Evolutionary conservation across 2,329 filamentous ascomycete species (phyloP).

Genomic region (Raffaelea deltoideospora): DNA sequence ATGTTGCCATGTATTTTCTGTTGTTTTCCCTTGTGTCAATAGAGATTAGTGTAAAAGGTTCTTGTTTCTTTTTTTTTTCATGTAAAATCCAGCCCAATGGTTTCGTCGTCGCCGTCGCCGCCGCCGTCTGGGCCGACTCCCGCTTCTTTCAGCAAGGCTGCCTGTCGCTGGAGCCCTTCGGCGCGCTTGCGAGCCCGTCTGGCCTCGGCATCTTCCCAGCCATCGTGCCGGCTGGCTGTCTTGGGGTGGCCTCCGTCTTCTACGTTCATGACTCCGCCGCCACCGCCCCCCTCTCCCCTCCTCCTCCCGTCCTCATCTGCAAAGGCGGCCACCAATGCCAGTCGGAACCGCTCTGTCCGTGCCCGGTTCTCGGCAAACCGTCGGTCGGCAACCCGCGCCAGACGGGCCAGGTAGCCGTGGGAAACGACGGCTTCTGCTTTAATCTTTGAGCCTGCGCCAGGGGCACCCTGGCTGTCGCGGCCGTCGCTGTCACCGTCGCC

Average conservation of each 20-base stretch:
- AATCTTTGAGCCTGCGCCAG: no score
- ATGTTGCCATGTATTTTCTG: no score
- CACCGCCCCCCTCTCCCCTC: no score
- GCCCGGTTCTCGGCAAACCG: slow-evolving; percentile 55
- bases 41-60: no score
- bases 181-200: slow-evolving; percentile 40
- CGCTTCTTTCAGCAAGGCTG: slow-evolving; percentile 20
- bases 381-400: slow-evolving; percentile 59
- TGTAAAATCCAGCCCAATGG: neutral
- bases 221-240: slow-evolving; percentile 12
- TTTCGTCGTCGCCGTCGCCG: neutral
- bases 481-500: neutral
- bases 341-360: slow-evolving; percentile 50
- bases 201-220: slow-evolving; percentile 39
- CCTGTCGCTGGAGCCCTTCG: slow-evolving; percentile 31
- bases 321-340: slow-evolving; percentile 27
- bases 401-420: slow-evolving; percentile 48
- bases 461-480: no score
- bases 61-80: neutral
- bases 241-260: neutral
- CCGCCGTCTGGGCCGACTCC: no score
- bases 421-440: slow-evolving; percentile 37
- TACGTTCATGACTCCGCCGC: neutral
- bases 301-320: slow-evolving; percentile 15
- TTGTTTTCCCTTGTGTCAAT: no score